Evolutionary conservation across 805 yeast genomes (phyloP), one percentile per base, ranked within the genome.

Genomic region (Lipomyces anomalus): DNA sequence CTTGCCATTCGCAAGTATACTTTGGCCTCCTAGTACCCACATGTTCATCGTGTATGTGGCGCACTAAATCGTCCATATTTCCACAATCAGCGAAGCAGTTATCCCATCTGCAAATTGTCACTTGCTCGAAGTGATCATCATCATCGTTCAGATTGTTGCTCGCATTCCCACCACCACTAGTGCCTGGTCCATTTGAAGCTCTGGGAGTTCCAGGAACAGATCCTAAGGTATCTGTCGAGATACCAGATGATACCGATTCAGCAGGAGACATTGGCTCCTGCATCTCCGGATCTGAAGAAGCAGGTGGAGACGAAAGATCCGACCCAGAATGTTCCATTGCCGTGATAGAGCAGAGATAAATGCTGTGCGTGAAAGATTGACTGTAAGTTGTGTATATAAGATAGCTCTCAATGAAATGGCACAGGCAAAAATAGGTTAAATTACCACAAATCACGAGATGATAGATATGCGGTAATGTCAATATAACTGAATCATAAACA

Each of bases 1-100:
- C 73, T 32, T 66, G 70, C 89, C 89, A 82, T 36, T 71, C 74
- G 53, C 88, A 82, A 4, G 70, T 59, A 52, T 76, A 75, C 41
- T 73, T 67, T 17, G 61, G 47, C 43, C 59, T 51, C 28, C 66
- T 48, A 13, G 52, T 54, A 11, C 64, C 65, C 11, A 70, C 62
- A 46, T 72, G 77, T 16, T 58, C 67, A n/a, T 58, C 58, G 28
- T 60, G 62, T 17, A 72, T 59, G 50, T 72, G 77, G 3, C 58
- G 52, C 7, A 68, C 74, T 21, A 72, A 56, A n/a, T 62, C 63
- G 45, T 67, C 69, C 43, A 69, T 47, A 42, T 63, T 65, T 9
- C 55, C 49, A 42, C 64, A 65, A 17, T 52, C 55, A 23, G 33
- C 35, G 18, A 53, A 43, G 49, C 76, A 72, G 4, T 54, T 63